phyloP scores from a whole-genome alignment of 257 asterid species.

The Forsythia viridissima region DNA sequence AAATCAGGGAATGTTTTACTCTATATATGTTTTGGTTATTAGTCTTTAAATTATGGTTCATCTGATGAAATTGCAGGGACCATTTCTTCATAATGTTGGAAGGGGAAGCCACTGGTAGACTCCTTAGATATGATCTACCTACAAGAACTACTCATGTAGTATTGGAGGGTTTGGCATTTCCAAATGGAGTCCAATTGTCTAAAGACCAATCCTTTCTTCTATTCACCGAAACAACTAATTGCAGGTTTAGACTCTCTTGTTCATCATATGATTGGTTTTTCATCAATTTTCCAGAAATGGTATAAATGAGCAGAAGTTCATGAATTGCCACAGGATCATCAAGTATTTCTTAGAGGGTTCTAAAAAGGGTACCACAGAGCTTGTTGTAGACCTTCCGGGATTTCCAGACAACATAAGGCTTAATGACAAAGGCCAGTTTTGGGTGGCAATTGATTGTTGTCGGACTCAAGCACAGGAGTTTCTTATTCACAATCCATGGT shows the following conservation, averaged over 20 bases:
- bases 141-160: slow-evolving; percentile 73
- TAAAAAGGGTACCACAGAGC: slow-evolving; percentile 46
- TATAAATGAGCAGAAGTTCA: neutral
- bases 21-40: neutral
- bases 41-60: too few species aligned
- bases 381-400: slow-evolving; percentile 72
- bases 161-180: slow-evolving; percentile 72
- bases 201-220: slow-evolving; percentile 77
- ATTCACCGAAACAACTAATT: slow-evolving; percentile 85
- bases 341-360: slow-evolving; percentile 69
- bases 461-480: slow-evolving; percentile 68
- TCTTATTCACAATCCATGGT: slow-evolving; percentile 64
- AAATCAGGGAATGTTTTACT: neutral
- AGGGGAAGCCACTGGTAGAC: slow-evolving; percentile 87
- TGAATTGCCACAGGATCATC: slow-evolving; percentile 50
- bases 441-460: slow-evolving; percentile 96
- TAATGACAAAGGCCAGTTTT: slow-evolving; percentile 67
- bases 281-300: neutral
- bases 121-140: slow-evolving; percentile 73
- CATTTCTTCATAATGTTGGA: slow-evolving; percentile 83
- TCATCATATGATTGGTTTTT: neutral
- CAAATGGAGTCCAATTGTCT: slow-evolving; percentile 87
- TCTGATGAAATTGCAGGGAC: slow-evolving; percentile 35
- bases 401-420: slow-evolving; percentile 80
- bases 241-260: slow-evolving; percentile 47